Conservation (phyloP, 2,329 filamentous ascomycete genomes). For the Delphinella strobiligena region DNA sequence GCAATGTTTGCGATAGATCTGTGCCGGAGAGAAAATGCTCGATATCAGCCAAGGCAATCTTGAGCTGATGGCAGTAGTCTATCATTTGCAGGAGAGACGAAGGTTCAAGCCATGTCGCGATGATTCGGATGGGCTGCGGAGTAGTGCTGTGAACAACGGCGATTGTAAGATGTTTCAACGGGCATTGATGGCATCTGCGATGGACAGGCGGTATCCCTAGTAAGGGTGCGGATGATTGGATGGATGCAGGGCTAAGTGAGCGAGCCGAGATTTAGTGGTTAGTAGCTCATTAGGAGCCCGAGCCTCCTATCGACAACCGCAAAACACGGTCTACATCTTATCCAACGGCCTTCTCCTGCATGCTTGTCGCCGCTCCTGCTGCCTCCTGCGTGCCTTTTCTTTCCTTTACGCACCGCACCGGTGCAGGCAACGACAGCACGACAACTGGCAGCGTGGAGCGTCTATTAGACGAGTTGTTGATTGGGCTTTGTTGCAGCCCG, state of each 20-base stretch:
- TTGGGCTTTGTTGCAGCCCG: too few relatives aligned
- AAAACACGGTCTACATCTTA: background rate
- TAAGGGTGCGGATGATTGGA: background rate
- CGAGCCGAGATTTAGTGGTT: background rate
- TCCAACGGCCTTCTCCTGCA: background rate
- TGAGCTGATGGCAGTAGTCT: too few relatives aligned
- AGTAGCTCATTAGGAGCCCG: background rate
- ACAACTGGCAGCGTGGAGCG: too few relatives aligned
- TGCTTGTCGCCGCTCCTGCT: background rate
- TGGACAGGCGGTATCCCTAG: background rate
- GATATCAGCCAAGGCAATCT: too few relatives aligned
- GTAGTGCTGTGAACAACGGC: too few relatives aligned
- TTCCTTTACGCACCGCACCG: too few relatives aligned
- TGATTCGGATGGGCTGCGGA: too few relatives aligned
- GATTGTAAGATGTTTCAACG: too few relatives aligned
- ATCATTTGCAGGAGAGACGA: too few relatives aligned
- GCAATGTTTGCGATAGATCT: background rate
- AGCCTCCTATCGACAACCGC: background rate
- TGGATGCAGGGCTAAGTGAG: background rate
- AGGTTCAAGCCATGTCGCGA: too few relatives aligned
- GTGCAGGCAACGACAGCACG: background rate
- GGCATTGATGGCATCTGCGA: background rate
- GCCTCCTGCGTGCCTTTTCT: background rate
- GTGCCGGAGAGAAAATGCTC: too few relatives aligned
- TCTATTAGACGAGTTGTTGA: too few relatives aligned